phyloP scores from a whole-genome alignment of 2,329 filamentous ascomycete genomes.

The Aspergillus sp. region DNA sequence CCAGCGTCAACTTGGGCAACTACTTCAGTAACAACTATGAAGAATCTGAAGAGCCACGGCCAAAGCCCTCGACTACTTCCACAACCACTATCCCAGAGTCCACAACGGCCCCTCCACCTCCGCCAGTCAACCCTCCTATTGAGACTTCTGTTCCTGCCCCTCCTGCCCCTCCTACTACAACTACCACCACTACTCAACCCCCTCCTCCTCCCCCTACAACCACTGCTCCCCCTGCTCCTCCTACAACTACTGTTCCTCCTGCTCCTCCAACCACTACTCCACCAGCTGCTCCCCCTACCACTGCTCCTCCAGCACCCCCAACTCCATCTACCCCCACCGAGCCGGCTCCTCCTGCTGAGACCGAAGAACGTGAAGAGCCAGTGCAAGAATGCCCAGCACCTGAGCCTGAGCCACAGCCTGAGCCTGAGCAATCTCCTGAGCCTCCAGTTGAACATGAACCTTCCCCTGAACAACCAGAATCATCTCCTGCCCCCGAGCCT shows the following conservation, averaged over 20 bases:
- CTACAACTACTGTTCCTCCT: not conserved
- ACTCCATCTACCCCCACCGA: not conserved
- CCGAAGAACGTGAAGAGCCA: not conserved
- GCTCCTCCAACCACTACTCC: not conserved
- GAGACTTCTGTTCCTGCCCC: conserved; percentile 2
- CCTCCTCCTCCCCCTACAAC: not conserved
- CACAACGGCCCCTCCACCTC: not conserved
- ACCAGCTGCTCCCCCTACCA: not conserved
- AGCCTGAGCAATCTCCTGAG: not conserved
- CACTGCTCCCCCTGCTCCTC: not conserved
- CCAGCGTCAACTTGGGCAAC: conserved; percentile 23
- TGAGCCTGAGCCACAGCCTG: not conserved
- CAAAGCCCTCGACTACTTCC: not conserved
- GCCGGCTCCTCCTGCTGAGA: not conserved
- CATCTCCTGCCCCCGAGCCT: not conserved
- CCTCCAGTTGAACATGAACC: not conserved
- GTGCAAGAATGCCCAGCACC: not conserved
- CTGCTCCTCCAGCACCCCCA: conserved; percentile 2
- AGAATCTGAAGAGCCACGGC: conserved; percentile 18
- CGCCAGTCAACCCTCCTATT: not conserved
- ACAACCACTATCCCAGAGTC: not conserved
- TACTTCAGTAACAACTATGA: conserved; percentile 21
- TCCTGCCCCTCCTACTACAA: not conserved
- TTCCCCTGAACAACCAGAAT: not conserved
- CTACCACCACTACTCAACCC: not conserved